These are phyloP conservation scores for Phaeosphaeria sp. DNA, from an alignment of 2,329 filamentous ascomycete genomes.

Conservation along the genomic window DNA sequence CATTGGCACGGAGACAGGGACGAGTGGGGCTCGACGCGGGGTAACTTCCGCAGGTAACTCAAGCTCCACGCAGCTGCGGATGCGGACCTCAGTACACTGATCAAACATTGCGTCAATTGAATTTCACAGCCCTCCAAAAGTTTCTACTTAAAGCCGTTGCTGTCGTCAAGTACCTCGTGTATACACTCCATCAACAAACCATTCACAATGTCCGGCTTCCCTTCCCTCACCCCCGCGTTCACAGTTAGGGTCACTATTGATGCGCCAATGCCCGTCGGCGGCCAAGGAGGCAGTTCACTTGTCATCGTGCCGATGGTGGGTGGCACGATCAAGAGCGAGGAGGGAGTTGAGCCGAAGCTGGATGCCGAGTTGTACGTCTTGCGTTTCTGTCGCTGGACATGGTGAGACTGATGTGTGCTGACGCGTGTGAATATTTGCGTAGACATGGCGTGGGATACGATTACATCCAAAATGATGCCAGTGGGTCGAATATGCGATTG, in stretches of 20 bases:
- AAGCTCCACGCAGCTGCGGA: not conserved
- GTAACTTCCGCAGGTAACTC: constrained; percentile 14
- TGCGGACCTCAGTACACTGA: not conserved
- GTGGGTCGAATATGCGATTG: constrained; percentile 33
- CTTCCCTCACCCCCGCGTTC: constrained; percentile 38
- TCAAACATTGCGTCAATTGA: not conserved
- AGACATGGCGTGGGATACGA: constrained; percentile 42
- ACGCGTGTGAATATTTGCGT: too few species aligned
- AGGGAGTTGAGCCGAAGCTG: constrained; percentile 34
- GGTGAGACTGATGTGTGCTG: too few species aligned
- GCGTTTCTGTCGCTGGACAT: too few species aligned
- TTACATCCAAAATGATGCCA: constrained; percentile 40
- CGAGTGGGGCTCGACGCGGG: constrained; percentile 22
- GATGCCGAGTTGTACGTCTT: constrained; percentile 32
- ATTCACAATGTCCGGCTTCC: constrained; percentile 29
- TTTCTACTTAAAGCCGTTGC: not conserved
- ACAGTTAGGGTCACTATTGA: constrained; percentile 39
- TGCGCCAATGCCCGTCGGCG: constrained; percentile 34
- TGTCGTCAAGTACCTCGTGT: not conserved
- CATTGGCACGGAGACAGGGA: constrained; percentile 12
- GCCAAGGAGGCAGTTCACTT: constrained; percentile 26
- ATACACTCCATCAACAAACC: not conserved
- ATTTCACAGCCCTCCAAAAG: not conserved
- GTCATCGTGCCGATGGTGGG: constrained; percentile 39
- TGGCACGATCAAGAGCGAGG: constrained; percentile 40